phyloP scores from a whole-genome alignment of 305 asterid genomes.

The Fraxinus floribunda region DNA sequence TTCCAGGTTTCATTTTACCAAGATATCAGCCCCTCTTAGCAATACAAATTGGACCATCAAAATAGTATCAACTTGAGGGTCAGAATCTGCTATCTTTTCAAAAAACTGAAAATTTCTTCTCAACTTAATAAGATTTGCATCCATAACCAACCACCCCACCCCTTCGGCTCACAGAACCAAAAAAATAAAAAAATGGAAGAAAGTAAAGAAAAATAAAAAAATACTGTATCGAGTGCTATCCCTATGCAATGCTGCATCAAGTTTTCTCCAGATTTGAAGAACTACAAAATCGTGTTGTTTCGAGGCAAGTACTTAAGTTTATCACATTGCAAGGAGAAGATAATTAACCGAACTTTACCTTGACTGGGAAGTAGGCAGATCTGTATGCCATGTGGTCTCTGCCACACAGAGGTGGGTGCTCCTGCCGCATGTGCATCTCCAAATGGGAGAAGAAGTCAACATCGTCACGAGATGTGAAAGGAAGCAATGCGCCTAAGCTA shows the following conservation, averaged over 20 bases:
- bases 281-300: not conserved
- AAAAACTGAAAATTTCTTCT: not conserved
- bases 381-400: conserved; percentile 98
- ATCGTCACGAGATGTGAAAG: conserved; percentile 91
- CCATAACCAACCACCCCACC: not conserved
- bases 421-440: conserved; percentile 99
- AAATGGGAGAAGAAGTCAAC: conserved; percentile 96
- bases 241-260: not conserved
- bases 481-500: conserved; percentile 90
- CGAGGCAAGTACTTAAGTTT: not conserved
- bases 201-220: not conserved
- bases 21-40: not conserved
- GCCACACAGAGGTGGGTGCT: conserved; percentile 93
- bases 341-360: conserved; percentile 46
- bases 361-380: conserved; percentile 94
- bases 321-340: not conserved
- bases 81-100: not conserved
- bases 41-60: conserved; percentile 1
- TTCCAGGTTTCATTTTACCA: not conserved
- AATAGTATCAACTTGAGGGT: not conserved
- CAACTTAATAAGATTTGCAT: not conserved
- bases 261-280: not conserved
- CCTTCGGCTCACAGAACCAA: not conserved
- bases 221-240: not conserved
- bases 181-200: not conserved